Percentiles rank a stretch among this genome's conserved stretches.
phyloP scores from a whole-genome alignment of 2,329 filamentous ascomycete species.

The Trichoderma sp. region DNA sequence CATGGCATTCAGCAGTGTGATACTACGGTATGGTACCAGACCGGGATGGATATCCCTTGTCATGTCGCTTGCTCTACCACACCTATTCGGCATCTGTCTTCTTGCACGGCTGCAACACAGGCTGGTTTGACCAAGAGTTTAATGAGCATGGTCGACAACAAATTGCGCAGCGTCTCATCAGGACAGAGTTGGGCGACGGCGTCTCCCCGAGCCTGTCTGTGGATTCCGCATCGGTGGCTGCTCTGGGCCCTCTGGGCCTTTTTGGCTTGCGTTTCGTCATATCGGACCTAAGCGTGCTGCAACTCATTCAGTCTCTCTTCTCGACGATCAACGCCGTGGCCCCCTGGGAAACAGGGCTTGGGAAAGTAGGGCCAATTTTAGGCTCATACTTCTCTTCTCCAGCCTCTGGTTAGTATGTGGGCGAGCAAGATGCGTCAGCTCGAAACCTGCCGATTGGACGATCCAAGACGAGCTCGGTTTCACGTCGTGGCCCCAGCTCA shows the following conservation, averaged over 20 bases:
- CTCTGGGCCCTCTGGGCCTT: not conserved
- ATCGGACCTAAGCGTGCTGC: not conserved
- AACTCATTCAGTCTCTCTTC: not conserved
- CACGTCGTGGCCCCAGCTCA: constrained; percentile 24
- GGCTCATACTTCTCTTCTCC: not conserved
- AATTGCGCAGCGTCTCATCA: not conserved
- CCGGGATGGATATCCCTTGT: constrained; percentile 6
- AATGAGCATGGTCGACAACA: not conserved
- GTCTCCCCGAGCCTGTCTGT: not conserved
- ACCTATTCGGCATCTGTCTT: not conserved
- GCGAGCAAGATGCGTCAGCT: not conserved
- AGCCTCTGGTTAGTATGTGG: constrained; percentile 2
- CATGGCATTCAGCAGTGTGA: constrained; percentile 16
- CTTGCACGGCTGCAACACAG: not conserved
- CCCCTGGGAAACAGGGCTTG: not conserved
- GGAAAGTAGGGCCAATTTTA: not conserved
- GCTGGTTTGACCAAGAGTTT: not conserved
- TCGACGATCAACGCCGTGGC: not conserved
- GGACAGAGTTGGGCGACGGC: not conserved
- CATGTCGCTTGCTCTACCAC: constrained; percentile 5
- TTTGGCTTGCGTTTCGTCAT: not conserved
- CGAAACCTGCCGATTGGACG: constrained; percentile 11
- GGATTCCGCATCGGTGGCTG: not conserved
- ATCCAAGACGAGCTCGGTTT: constrained; percentile 24
- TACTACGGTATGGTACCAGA: not conserved